Evolutionary conservation across 2,329 filamentous ascomycete species (phyloP).

Genomic region (Arthrobotrys musiformis): DNA sequence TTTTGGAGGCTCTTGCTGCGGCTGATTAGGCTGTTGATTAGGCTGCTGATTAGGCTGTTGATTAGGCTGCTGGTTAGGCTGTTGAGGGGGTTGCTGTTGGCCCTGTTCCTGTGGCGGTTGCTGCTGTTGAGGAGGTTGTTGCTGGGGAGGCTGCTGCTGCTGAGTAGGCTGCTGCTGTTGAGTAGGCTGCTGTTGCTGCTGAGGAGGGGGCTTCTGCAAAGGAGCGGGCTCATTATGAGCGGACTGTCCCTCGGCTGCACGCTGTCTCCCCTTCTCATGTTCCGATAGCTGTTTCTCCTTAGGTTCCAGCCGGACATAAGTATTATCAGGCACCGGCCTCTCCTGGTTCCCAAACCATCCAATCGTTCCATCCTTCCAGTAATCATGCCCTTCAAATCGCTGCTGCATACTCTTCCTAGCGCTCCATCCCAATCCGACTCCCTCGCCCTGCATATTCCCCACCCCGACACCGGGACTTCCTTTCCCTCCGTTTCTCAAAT

Average conservation of each 20-base stretch:
- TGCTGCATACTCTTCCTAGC: slow-evolving; percentile 28
- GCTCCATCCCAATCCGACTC: slow-evolving; percentile 46
- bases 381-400: slow-evolving; percentile 27
- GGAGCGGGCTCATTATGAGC: background rate
- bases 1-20: background rate
- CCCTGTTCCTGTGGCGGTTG: background rate
- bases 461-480: slow-evolving; percentile 29
- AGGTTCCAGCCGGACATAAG: slow-evolving; percentile 13
- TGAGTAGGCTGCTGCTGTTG: background rate
- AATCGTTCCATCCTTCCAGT: slow-evolving; percentile 47
- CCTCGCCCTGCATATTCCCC: slow-evolving; percentile 47
- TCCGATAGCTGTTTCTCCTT: slow-evolving; percentile 15
- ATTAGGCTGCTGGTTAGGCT: background rate
- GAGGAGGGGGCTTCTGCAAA: background rate
- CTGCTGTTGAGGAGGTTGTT: background rate
- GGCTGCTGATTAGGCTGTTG: background rate
- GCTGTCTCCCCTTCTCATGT: slow-evolving; percentile 37
- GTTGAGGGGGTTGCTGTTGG: background rate
- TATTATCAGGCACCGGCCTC: slow-evolving; percentile 35
- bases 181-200: background rate
- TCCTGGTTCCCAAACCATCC: slow-evolving; percentile 37
- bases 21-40: background rate
- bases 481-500: slow-evolving; percentile 51
- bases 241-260: background rate
- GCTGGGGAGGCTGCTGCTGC: background rate